phyloP scores from a whole-genome alignment of 345 rosid genomes.

The Brassica nigra region DNA sequence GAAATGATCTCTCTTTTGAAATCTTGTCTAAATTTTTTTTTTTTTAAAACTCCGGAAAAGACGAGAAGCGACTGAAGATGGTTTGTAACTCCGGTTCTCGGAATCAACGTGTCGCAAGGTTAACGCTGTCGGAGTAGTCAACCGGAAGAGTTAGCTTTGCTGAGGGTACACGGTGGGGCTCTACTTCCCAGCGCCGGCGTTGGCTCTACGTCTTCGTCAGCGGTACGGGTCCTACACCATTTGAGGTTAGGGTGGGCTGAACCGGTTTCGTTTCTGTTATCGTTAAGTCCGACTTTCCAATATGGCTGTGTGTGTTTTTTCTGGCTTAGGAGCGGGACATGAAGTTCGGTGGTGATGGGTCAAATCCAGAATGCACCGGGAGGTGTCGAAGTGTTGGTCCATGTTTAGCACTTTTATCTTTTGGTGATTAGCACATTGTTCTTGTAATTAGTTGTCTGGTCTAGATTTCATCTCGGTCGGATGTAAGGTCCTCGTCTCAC shows the following conservation, averaged over 20 bases:
- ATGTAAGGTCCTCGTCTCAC: background rate
- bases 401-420: background rate
- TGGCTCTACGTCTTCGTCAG: background rate
- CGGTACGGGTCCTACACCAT: background rate
- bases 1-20: background rate
- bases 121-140: background rate
- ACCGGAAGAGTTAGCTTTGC: background rate
- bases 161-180: background rate
- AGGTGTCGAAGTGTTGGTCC: background rate
- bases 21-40: background rate
- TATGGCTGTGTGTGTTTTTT: too few relatives aligned
- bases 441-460: background rate
- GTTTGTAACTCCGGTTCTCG: too few relatives aligned
- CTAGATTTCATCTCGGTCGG: background rate
- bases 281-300: background rate
- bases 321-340: background rate
- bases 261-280: background rate
- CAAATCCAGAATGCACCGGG: background rate
- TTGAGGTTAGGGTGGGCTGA: background rate
- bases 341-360: background rate
- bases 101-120: background rate
- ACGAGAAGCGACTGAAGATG: background rate
- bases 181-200: background rate
- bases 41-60: too few relatives aligned
- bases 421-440: background rate